Conservation (phyloP, 331 rosid genomes). For the Arachis monticola region DNA sequence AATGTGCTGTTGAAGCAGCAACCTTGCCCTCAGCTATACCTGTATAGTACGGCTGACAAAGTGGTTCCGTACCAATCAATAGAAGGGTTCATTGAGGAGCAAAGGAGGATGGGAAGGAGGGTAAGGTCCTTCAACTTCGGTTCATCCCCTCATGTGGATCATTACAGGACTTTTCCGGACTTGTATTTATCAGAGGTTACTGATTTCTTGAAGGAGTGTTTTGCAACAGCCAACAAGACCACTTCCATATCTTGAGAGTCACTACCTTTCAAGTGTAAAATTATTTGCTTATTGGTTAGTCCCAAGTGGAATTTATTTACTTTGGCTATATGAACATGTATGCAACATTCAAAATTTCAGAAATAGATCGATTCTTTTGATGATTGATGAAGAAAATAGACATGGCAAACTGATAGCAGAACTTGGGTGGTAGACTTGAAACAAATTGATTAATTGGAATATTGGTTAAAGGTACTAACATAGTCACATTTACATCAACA, state of each 20-base stretch:
- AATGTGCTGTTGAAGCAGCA: constrained; percentile 55
- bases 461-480: neutral
- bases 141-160: constrained; percentile 89
- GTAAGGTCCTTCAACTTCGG: constrained; percentile 69
- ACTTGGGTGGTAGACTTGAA: neutral
- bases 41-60: constrained; percentile 85
- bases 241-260: neutral
- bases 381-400: constrained; percentile 10
- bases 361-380: constrained; percentile 16
- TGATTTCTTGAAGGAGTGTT: constrained; percentile 67
- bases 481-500: too few species aligned
- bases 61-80: constrained; percentile 73
- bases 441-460: neutral
- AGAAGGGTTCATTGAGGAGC: constrained; percentile 72
- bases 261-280: constrained; percentile 5
- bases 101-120: constrained; percentile 61
- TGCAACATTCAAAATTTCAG: too few species aligned
- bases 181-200: constrained; percentile 61
- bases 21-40: constrained; percentile 88
- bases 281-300: constrained; percentile 1
- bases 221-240: constrained; percentile 39
- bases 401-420: neutral
- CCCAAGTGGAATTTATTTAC: neutral
- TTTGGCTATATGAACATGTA: neutral
- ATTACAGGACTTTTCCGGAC: constrained; percentile 72